Evolutionary conservation across 768 basidiomycete species (phyloP), one percentile per base, ranked within the genome.

Genomic region (Mycena olivaceomarginata): DNA sequence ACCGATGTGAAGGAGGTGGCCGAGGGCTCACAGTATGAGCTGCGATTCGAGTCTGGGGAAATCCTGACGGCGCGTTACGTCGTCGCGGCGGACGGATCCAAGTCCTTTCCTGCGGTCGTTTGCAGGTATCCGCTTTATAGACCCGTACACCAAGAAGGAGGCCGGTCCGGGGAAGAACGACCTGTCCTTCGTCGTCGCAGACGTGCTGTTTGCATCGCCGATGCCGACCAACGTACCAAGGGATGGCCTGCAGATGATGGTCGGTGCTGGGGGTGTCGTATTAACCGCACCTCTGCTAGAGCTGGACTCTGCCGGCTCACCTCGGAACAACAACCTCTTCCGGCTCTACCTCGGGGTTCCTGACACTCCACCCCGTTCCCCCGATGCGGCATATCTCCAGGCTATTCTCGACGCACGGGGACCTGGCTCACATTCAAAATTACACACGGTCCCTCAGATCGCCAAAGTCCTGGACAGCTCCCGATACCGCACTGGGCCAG

Each of bases 21-120:
- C 43, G 60, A 70, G 60, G 79, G 76, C 11, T 22, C 85, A 15
- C 84, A 86, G 46, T 72, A 59, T 37, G 64, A 71, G 43, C 87
- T 88, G 48, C 72, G 77, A 0, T 88, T 90, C 74, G 87, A 89
- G 41, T 82, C 85, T 53, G 89, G 89, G 4, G 83, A 83, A 37
- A 79, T 81, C 7, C 83, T 90, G 45, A 84, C 78, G 1, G 80
- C 89, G 18, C 84, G 83, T 31, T 88, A 87, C 77, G 84, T 90
- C 8, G 79, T 90, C 39, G 89, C 88, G 15, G 89, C 89, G 7
- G 90, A 91, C 79, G 89, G 90, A 0, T 67, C 72, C 16, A 73
- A 73, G 76, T 85, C 12, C 84, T 77, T n/a, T 65, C 88, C 87
- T 13, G 72, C 73, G n/a, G 87, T 87, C 72, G 16, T 53, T 66